Percentiles rank a stretch among this genome's conserved stretches.
Evolutionary conservation across 2,329 filamentous ascomycete species (phyloP).

Genomic region (Exophiala aquamarina): DNA sequence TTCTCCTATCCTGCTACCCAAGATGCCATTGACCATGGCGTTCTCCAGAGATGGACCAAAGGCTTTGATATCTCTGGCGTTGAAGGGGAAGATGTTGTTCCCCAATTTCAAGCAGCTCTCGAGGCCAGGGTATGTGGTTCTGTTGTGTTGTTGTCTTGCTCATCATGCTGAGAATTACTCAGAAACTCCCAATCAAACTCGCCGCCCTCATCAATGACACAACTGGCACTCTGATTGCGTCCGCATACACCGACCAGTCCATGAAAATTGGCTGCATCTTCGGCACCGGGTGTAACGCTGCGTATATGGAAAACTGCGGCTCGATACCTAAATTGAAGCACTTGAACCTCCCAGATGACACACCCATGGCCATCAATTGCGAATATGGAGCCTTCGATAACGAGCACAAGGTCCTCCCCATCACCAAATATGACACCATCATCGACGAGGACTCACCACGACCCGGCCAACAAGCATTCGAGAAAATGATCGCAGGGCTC

Average conservation of each 20-base stretch:
- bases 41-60: constrained; percentile 95
- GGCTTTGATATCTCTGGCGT: constrained; percentile 93
- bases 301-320: constrained; percentile 93
- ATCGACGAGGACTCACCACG: constrained; percentile 91
- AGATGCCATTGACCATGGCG: constrained; percentile 87
- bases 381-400: constrained; percentile 98
- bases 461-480: constrained; percentile 90
- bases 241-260: constrained; percentile 87
- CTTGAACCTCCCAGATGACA: constrained; percentile 80
- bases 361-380: constrained; percentile 93
- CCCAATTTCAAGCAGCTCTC: constrained; percentile 79
- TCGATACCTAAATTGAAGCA: constrained; percentile 91
- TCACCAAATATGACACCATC: constrained; percentile 79
- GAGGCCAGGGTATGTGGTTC: constrained; percentile 57
- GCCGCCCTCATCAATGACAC: constrained; percentile 96
- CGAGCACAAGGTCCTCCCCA: constrained; percentile 81
- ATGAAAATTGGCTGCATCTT: constrained; percentile 99
- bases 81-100: constrained; percentile 86
- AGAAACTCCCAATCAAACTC: constrained; percentile 66
- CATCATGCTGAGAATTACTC: not conserved
- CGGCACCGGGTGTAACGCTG: constrained; percentile 95
- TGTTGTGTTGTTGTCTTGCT: not conserved
- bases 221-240: constrained; percentile 93
- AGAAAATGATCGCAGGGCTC: constrained; percentile 96
- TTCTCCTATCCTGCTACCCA: constrained; percentile 95